Evolutionary conservation across 495 filamentous ascomycete species (phyloP).

Genomic region (Immersiella caudata): DNA sequence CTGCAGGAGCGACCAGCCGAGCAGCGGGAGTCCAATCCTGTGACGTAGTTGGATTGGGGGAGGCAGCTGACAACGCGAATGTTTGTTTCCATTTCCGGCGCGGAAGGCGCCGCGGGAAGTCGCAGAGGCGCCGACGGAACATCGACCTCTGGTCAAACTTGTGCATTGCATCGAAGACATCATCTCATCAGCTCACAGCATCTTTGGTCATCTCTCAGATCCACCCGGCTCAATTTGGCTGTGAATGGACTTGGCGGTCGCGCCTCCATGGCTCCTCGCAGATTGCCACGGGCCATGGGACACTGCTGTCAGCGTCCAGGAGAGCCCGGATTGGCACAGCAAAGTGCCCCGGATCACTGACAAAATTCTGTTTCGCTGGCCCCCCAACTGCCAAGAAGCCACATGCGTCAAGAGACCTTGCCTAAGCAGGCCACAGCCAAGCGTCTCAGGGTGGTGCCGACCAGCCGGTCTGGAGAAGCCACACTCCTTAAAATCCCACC

Average conservation of each 20-base stretch:
- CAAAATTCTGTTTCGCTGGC: background rate
- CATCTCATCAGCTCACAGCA: background rate
- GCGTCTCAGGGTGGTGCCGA: conserved; percentile 6
- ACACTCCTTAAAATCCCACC: conserved; percentile 2
- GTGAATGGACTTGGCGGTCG: background rate
- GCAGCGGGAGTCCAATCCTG: background rate
- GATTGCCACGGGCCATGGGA: background rate
- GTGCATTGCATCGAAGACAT: background rate
- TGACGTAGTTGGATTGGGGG: background rate
- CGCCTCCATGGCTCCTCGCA: background rate
- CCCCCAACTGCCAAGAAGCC: background rate
- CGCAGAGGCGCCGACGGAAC: background rate
- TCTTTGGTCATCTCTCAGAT: background rate
- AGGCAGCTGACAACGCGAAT: background rate
- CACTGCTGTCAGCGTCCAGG: background rate
- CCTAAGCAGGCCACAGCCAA: conserved; percentile 1
- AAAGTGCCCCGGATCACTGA: background rate
- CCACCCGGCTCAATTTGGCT: background rate
- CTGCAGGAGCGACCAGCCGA: background rate
- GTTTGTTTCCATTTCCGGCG: background rate
- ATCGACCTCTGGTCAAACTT: background rate
- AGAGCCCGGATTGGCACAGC: background rate
- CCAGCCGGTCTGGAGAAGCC: conserved; percentile 3
- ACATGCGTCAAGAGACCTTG: background rate
- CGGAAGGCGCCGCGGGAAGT: background rate